Conservation (phyloP, 2,329 filamentous ascomycete genomes). For the Epichloe bromicola region DNA sequence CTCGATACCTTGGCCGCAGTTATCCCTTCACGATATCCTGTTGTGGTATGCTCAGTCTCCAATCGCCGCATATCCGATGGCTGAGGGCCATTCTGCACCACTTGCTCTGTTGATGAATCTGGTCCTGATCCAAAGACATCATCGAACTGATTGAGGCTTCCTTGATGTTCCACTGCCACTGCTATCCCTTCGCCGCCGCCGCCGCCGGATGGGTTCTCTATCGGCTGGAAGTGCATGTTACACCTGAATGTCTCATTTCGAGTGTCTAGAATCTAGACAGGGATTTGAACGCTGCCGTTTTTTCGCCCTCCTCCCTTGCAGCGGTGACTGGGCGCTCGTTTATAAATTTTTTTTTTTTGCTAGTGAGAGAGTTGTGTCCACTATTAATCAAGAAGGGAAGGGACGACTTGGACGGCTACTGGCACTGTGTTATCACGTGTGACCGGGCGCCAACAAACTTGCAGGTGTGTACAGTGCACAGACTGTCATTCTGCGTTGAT, state of each 20-base stretch:
- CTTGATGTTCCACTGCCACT: not conserved
- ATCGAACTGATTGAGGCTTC: slow-evolving; percentile 16
- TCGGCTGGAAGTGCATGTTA: slow-evolving; percentile 24
- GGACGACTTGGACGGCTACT: not conserved
- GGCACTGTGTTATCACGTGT: not conserved
- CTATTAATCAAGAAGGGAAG: not conserved
- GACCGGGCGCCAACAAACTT: not conserved
- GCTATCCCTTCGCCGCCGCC: slow-evolving; percentile 8
- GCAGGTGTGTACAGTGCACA: not conserved
- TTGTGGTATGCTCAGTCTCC: slow-evolving; percentile 63
- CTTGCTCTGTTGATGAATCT: slow-evolving; percentile 10
- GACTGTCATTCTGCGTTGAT: no score
- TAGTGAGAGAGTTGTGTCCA: not conserved
- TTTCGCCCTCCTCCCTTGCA: not conserved
- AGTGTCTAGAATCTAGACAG: not conserved
- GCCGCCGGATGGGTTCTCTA: slow-evolving; percentile 16
- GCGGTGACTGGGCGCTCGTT: not conserved
- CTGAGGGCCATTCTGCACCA: slow-evolving; percentile 17
- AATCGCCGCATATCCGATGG: slow-evolving; percentile 59
- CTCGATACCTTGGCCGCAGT: slow-evolving; percentile 59
- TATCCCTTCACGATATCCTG: slow-evolving; percentile 85
- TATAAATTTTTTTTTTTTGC: not conserved
- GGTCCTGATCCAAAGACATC: slow-evolving; percentile 23
- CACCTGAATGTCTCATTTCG: not conserved
- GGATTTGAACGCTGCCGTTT: slow-evolving; percentile 28